These are phyloP conservation scores for Acanthamoeba culbertsoni DNA, from an alignment of 208 protist genomes.

Conservation along the genomic window DNA sequence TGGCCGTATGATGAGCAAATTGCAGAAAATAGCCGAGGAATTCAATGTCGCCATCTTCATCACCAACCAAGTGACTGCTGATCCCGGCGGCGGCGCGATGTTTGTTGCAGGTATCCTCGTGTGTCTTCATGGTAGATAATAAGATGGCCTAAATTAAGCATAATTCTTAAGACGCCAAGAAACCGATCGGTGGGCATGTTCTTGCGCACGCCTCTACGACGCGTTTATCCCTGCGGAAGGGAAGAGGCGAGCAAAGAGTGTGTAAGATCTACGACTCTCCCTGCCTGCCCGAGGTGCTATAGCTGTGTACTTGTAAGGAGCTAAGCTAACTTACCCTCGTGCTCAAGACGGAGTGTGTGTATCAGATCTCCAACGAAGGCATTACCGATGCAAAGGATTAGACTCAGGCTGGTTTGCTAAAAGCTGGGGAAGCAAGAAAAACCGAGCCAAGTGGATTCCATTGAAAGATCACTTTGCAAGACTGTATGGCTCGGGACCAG, in stretches of 20 bases:
- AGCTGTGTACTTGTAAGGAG: constrained; percentile 77
- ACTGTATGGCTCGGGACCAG: no score
- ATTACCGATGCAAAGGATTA: constrained; percentile 93
- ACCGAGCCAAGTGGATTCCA: no score
- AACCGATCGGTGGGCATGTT: constrained; percentile 91
- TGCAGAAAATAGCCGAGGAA: constrained; percentile 95
- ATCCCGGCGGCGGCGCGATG: constrained; percentile 83
- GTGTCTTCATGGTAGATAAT: background rate
- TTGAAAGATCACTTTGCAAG: no score
- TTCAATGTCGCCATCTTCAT: constrained; percentile 90
- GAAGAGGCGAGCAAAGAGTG: constrained; percentile 94
- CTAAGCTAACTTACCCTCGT: background rate
- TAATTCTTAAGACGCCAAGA: constrained; percentile 83
- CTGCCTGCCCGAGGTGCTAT: constrained; percentile 91
- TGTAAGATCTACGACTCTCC: constrained; percentile 98
- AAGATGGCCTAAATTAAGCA: background rate
- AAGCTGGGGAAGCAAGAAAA: no score
- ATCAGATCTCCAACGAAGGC: constrained; percentile 93
- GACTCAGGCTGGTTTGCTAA: no score
- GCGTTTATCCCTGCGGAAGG: constrained; percentile 82
- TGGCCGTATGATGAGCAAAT: constrained; percentile 79
- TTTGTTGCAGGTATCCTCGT: constrained; percentile 66
- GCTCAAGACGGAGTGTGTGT: constrained; percentile 73
- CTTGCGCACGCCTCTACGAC: constrained; percentile 98
- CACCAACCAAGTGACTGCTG: constrained; percentile 82